Conservation (phyloP, 2,329 filamentous ascomycete species). For the Aspergillus quadricinctus region DNA sequence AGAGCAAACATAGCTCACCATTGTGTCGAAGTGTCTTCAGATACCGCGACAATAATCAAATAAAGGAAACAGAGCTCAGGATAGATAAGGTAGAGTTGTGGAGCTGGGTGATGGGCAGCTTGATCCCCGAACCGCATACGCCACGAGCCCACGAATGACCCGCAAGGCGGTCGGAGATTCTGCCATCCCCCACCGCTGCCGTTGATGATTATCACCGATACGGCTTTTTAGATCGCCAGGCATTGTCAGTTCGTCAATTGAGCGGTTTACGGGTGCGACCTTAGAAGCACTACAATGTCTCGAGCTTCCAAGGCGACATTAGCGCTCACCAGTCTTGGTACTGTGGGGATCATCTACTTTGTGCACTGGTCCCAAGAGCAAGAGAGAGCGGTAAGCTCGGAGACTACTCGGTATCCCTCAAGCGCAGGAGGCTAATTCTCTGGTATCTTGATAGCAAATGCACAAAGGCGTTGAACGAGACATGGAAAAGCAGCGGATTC, state of each 20-base stretch:
- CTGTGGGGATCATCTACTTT: slow-evolving; percentile 70
- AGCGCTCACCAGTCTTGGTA: slow-evolving; percentile 68
- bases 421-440: slow-evolving; percentile 8
- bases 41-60: slow-evolving; percentile 2
- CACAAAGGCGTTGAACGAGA: slow-evolving; percentile 91
- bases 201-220: slow-evolving; percentile 24
- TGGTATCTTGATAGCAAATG: slow-evolving; percentile 62
- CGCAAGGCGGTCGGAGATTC: slow-evolving; percentile 31
- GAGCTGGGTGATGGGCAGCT: slow-evolving; percentile 24
- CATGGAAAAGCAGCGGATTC: slow-evolving; percentile 87
- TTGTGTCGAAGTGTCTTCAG: slow-evolving; percentile 1
- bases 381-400: slow-evolving; percentile 68
- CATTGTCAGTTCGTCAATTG: neutral
- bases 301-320: slow-evolving; percentile 84
- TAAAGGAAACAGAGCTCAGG: slow-evolving; percentile 7
- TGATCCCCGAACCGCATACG: slow-evolving; percentile 18
- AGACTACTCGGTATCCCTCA: neutral
- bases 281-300: slow-evolving; percentile 61
- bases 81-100: slow-evolving; percentile 20
- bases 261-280: neutral
- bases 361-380: slow-evolving; percentile 86
- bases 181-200: slow-evolving; percentile 30
- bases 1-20: slow-evolving; percentile 21
- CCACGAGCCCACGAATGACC: slow-evolving; percentile 31
- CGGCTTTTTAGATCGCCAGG: slow-evolving; percentile 1